Conservation (phyloP, 345 rosid genomes). For the Acer saccharum region DNA sequence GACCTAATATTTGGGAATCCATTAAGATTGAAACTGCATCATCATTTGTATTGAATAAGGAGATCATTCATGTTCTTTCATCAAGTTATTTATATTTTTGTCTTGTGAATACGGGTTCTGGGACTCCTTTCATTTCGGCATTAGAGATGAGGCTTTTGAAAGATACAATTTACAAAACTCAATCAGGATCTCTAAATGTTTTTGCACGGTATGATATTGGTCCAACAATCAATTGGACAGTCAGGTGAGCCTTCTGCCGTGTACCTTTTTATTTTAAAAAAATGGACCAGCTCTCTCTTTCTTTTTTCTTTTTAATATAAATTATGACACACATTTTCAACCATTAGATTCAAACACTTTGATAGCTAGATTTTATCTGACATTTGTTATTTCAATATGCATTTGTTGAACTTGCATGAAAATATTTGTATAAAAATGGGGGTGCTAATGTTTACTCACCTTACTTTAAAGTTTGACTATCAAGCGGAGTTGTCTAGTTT, state of each 20-base stretch:
- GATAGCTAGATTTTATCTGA: too few species aligned
- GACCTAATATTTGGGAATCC: constrained; percentile 16
- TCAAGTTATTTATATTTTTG: constrained; percentile 30
- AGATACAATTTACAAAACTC: constrained; percentile 17
- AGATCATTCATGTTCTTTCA: constrained; percentile 26
- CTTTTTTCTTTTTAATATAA: too few species aligned
- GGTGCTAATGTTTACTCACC: too few species aligned
- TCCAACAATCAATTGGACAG: not conserved
- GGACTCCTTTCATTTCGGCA: constrained; percentile 44
- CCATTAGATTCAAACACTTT: too few species aligned
- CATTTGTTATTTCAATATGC: too few species aligned
- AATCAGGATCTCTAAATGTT: constrained; percentile 25
- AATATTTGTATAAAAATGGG: too few species aligned
- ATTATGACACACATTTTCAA: too few species aligned
- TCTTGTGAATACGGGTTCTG: constrained; percentile 35
- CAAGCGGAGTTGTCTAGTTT: too few species aligned
- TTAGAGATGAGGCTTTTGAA: constrained; percentile 41
- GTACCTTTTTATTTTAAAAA: too few species aligned
- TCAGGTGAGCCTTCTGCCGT: not conserved
- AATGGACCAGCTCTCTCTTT: too few species aligned
- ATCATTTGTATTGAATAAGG: not conserved
- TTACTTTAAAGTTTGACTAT: too few species aligned
- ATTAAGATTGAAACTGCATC: constrained; percentile 24
- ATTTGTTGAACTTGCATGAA: too few species aligned
- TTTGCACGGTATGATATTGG: not conserved